phyloP scores from a whole-genome alignment of 345 rosid species.

The Abelmoschus esculentus region DNA sequence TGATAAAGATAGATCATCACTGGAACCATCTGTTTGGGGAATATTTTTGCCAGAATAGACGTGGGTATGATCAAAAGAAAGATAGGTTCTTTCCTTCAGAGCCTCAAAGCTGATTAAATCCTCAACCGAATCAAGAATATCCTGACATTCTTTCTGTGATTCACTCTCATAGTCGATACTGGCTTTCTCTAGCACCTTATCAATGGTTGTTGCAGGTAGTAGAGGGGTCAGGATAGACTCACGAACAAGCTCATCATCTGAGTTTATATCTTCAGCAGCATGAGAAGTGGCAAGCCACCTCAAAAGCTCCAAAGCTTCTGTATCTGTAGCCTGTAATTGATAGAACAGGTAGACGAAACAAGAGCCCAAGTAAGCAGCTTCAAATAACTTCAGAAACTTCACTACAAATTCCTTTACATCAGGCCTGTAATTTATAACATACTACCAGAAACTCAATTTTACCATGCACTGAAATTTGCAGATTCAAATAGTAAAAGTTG shows the following conservation, averaged over 20 bases:
- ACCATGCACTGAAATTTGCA: neutral
- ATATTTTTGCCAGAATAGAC: slow-evolving; percentile 33
- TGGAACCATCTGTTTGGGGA: slow-evolving; percentile 43
- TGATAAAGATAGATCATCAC: slow-evolving; percentile 31
- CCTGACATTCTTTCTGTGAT: slow-evolving; percentile 92
- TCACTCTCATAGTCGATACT: slow-evolving; percentile 65
- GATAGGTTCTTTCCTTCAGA: slow-evolving; percentile 31
- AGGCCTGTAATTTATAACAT: neutral
- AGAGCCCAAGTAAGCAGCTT: neutral
- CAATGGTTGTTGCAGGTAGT: slow-evolving; percentile 56
- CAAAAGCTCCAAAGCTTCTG: slow-evolving; percentile 68
- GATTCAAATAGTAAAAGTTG: neutral
- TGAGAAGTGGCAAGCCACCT: slow-evolving; percentile 92
- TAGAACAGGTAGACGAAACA: neutral
- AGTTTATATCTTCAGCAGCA: slow-evolving; percentile 83
- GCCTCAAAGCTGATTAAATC: slow-evolving; percentile 35
- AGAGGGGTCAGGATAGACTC: slow-evolving; percentile 78
- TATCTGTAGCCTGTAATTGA: slow-evolving; percentile 40
- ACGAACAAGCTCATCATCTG: slow-evolving; percentile 84
- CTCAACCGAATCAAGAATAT: slow-evolving; percentile 85
- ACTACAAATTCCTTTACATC: neutral
- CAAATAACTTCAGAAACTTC: neutral
- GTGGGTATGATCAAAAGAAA: slow-evolving; percentile 18
- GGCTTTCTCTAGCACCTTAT: slow-evolving; percentile 72
- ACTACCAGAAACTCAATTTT: neutral